phyloP scores from a whole-genome alignment of 441 rosid species.

The Raphanus hybrid region DNA sequence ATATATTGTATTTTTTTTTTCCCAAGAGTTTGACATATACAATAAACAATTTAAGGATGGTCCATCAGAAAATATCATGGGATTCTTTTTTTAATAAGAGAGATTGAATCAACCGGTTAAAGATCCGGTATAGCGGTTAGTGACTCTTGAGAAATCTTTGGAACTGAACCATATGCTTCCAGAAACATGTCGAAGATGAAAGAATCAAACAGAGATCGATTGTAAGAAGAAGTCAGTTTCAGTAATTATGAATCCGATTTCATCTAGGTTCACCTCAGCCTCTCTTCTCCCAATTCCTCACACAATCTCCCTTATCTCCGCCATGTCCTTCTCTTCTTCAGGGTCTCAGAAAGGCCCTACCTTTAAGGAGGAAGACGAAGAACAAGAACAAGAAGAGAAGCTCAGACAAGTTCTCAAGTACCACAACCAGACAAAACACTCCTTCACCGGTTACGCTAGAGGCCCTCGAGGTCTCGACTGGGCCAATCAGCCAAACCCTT shows the following conservation, averaged over 20 bases:
- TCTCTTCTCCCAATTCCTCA: constrained; percentile 21
- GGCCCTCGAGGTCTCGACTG: constrained; percentile 95
- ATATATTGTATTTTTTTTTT: no score
- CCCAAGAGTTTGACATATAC: no score
- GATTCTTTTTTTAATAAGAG: no score
- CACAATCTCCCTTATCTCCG: constrained; percentile 19
- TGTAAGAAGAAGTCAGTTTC: neutral
- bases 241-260: constrained; percentile 25
- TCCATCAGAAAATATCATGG: no score
- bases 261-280: constrained; percentile 23
- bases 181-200: constrained; percentile 13
- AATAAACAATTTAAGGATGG: no score
- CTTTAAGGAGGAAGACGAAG: constrained; percentile 15
- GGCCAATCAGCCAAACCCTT: constrained; percentile 93
- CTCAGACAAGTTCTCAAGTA: constrained; percentile 59
- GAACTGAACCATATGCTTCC: neutral
- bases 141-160: neutral
- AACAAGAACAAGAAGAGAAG: constrained; percentile 35
- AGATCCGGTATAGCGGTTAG: neutral
- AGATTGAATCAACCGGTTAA: neutral
- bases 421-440: constrained; percentile 80
- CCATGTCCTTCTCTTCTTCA: constrained; percentile 49
- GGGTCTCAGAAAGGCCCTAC: constrained; percentile 8
- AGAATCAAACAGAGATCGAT: neutral
- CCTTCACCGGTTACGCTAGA: constrained; percentile 66